Evolutionary conservation across 805 yeast species (phyloP), one percentile per base, ranked within the genome.

Genomic region (Metschnikowia kofuensis): DNA sequence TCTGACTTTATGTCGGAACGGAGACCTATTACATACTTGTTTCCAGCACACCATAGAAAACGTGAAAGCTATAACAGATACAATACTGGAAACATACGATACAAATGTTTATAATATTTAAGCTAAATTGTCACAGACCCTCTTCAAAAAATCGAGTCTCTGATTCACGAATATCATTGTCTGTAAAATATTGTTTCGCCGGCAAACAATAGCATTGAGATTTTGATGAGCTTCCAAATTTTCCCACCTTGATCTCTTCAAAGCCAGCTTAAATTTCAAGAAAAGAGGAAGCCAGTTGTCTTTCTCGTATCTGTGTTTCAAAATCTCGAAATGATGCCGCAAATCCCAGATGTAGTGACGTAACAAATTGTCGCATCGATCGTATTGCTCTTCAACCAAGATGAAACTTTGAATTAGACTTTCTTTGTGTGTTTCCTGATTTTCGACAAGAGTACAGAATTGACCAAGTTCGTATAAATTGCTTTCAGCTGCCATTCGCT

Each of bases 251-350:
- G 47, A 42, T 14, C 28, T 27, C 16, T 34, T 29, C 34, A 47
- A 21, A 9, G 47, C 31, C 15, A 30, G 27, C 34, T 21, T 27
- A 28, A 47, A 47, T 38, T 39, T 47, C 12, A 14, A 39, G 16
- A 47, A 42, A 7, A 38, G n/a, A 9, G 21, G 32, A 37, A 35
- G 38, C 47, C 44, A 43, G 6, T 29, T n/a, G 14, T 39, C 4
- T 12, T 40, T 35, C 21, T 13, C 30, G 21, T 38, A 29, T 7
- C 42, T 48, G 29, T 31, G 27, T 31, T 41, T 39, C 15, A 48
- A 12, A 1, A 35, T 8, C n/a, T 51, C 52, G 27, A 47, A 51
- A 21, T 51, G 52, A 38, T 40, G 27, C 44, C 50, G 40, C 2
- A 51, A 37, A 14, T 40, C 40, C 48, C 43, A 43, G 26, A 51